These are phyloP conservation scores for Eucalyptus cloeziana DNA, from an alignment of 345 rosid species.

Conservation along the genomic window DNA sequence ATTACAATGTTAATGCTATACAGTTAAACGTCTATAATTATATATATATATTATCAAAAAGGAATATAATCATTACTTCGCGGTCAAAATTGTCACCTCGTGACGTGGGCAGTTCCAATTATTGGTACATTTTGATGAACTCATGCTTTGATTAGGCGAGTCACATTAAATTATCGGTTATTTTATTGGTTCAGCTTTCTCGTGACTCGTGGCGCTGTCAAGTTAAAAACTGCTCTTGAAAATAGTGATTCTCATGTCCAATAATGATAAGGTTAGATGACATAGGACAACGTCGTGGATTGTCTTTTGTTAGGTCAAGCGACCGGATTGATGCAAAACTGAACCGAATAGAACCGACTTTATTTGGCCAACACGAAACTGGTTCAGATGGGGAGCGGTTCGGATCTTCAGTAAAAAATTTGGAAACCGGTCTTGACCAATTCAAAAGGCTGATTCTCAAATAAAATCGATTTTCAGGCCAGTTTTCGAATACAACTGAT, in stretches of 20 bases:
- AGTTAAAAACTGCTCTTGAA: not conserved
- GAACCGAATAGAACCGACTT: rapidly evolving
- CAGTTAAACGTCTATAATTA: not conserved
- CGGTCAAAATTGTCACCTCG: not conserved
- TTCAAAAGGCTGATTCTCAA: not conserved
- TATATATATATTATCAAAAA: not conserved
- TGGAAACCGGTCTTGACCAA: rapidly evolving
- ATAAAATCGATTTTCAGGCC: rapidly evolving
- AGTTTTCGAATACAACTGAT: rapidly evolving
- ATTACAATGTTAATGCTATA: not conserved
- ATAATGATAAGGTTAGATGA: not conserved
- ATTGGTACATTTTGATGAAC: not conserved
- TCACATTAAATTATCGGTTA: not conserved
- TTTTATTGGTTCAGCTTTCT: not conserved
- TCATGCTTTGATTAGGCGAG: not conserved
- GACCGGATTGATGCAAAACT: rapidly evolving
- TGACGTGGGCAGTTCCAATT: not conserved
- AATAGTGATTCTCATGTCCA: not conserved
- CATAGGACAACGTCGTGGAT: not conserved
- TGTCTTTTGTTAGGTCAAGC: not conserved
- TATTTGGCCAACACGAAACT: rapidly evolving
- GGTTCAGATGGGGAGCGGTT: rapidly evolving
- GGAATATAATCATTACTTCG: not conserved
- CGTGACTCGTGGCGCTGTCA: not conserved
- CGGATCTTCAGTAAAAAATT: rapidly evolving